phyloP scores from a whole-genome alignment of 176 grass and related monocot genomes.

The Olyra latifolia region DNA sequence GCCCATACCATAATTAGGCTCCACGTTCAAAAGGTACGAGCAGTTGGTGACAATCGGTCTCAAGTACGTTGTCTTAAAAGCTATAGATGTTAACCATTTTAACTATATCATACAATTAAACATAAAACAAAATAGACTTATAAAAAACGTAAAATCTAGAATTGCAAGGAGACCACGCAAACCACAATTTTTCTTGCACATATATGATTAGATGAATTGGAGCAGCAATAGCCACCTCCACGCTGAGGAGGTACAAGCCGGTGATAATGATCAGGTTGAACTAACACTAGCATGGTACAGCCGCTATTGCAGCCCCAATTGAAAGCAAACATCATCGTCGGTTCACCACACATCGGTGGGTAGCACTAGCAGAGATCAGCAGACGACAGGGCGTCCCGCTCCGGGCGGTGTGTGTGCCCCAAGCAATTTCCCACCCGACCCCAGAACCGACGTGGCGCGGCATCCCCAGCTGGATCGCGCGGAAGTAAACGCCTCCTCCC shows the following conservation, averaged over 20 bases:
- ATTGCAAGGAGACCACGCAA: not conserved
- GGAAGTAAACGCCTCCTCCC: conserved; percentile 27
- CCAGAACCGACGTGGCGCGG: conserved; percentile 46
- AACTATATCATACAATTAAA: not conserved
- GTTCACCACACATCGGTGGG: not conserved
- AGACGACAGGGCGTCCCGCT: conserved; percentile 18
- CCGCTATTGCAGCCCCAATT: not conserved
- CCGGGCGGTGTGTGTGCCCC: conserved; percentile 16
- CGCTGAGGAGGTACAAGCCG: not conserved
- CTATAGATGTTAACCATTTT: not conserved
- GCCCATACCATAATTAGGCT: too few relatives aligned
- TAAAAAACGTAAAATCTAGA: not conserved
- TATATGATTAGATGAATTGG: not conserved
- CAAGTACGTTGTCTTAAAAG: not conserved
- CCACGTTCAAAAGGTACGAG: too few relatives aligned
- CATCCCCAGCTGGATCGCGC: conserved; percentile 51
- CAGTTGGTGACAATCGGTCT: too few relatives aligned
- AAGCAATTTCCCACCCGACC: conserved; percentile 18
- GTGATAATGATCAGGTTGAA: conserved; percentile 18
- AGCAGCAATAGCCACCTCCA: not conserved
- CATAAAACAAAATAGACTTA: not conserved
- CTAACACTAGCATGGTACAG: conserved; percentile 20
- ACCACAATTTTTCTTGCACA: not conserved
- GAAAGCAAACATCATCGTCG: not conserved
- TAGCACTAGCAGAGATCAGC: not conserved